These are phyloP conservation scores for Coelastrella sp. DNA, from an alignment of 139 green algal species.

Conservation along the genomic window DNA sequence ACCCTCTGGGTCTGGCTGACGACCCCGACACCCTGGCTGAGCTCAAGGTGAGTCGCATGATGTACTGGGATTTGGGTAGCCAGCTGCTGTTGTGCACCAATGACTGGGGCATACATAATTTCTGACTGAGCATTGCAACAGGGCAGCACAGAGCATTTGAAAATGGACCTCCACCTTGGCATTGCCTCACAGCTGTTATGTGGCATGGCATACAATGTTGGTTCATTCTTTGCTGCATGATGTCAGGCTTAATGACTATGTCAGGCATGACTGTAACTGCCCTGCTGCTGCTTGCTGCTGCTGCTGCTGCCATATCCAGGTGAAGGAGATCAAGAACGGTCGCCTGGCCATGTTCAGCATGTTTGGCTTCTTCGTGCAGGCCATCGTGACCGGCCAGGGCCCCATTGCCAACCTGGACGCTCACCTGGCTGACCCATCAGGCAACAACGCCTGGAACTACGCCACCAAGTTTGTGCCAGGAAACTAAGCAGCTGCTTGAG, in stretches of 20 bases:
- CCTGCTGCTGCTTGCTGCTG: constrained; percentile 62
- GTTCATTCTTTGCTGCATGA: too few species aligned
- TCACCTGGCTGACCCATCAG: constrained; percentile 48
- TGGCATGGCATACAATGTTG: too few species aligned
- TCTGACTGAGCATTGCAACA: background rate
- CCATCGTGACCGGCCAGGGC: constrained; percentile 85
- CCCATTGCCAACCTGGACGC: constrained; percentile 54
- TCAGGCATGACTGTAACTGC: constrained; percentile 54
- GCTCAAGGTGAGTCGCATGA: constrained; percentile 63
- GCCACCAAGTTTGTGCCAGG: constrained; percentile 52
- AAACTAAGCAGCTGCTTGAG: constrained; percentile 34
- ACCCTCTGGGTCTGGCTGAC: constrained; percentile 96
- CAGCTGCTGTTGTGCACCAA: constrained; percentile 56
- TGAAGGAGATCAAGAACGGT: constrained; percentile 99
- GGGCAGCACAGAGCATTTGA: background rate
- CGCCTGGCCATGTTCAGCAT: constrained; percentile 96
- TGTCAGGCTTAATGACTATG: background rate
- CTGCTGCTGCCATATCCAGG: background rate
- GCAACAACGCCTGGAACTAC: constrained; percentile 49
- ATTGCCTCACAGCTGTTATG: background rate
- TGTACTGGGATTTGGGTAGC: constrained; percentile 35
- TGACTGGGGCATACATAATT: background rate
- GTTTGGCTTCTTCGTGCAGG: constrained; percentile 86
- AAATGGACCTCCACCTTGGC: background rate
- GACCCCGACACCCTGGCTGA: constrained; percentile 94